phyloP scores from a whole-genome alignment of 1,139 yeast species.

The Debaryomyces singareniensis region DNA sequence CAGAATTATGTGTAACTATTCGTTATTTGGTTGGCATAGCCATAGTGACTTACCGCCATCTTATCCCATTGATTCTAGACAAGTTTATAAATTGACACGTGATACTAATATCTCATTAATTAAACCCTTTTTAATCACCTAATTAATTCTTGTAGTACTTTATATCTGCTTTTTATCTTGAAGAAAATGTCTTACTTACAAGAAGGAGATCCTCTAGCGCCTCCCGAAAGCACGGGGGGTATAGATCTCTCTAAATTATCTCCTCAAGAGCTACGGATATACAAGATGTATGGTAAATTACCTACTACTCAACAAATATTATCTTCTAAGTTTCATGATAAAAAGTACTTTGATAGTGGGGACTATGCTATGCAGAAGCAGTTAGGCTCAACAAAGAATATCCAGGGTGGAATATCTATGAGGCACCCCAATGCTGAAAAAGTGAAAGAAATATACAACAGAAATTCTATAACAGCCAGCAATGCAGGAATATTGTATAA shows the following conservation, averaged over 20 bases:
- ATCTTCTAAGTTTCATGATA: slow-evolving; percentile 73
- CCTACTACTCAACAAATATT: slow-evolving; percentile 84
- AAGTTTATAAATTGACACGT: neutral
- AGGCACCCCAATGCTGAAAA: slow-evolving; percentile 46
- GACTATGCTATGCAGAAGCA: slow-evolving; percentile 90
- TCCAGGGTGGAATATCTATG: slow-evolving; percentile 31
- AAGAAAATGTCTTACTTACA: slow-evolving; percentile 8
- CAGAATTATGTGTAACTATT: slow-evolving; percentile 28
- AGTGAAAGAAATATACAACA: slow-evolving; percentile 41
- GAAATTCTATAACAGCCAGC: slow-evolving; percentile 40
- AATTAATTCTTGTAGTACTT: slow-evolving; percentile 11
- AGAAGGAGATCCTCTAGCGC: slow-evolving; percentile 45
- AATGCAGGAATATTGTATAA: slow-evolving; percentile 40
- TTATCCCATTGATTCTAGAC: slow-evolving; percentile 1
- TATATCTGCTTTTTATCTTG: slow-evolving; percentile 1
- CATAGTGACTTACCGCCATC: slow-evolving; percentile 10
- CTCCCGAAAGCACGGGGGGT: slow-evolving; percentile 40
- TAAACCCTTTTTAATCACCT: neutral
- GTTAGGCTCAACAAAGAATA: slow-evolving; percentile 25
- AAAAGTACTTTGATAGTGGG: slow-evolving; percentile 94
- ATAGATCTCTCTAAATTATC: slow-evolving; percentile 53
- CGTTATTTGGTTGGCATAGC: slow-evolving; percentile 24
- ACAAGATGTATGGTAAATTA: slow-evolving; percentile 79
- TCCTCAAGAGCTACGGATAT: slow-evolving; percentile 64
- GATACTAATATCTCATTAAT: neutral